These are phyloP conservation scores for Tricholoma sp. DNA, from an alignment of 768 basidiomycete species.

Conservation along the genomic window DNA sequence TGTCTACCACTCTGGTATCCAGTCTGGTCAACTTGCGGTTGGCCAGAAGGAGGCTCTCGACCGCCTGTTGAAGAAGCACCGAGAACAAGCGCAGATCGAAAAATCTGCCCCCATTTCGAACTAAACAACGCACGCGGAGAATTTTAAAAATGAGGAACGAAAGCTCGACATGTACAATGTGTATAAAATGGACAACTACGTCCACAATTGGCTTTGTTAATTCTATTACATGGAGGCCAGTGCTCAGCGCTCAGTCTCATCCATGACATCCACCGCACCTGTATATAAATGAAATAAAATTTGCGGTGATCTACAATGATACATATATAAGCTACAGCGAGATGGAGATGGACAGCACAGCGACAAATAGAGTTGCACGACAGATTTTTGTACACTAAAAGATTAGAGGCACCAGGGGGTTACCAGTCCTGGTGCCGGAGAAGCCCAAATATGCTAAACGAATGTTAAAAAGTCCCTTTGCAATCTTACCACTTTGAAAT, in stretches of 20 bases:
- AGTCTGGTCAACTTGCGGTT: slow-evolving; percentile 85
- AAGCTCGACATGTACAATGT: not conserved
- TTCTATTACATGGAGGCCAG: too few relatives aligned
- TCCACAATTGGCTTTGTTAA: not conserved
- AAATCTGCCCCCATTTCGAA: slow-evolving; percentile 1
- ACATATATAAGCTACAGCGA: not conserved
- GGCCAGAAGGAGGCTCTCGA: slow-evolving; percentile 94
- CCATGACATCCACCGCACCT: too few relatives aligned
- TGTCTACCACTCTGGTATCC: slow-evolving; percentile 92
- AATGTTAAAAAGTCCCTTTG: not conserved
- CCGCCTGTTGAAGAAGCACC: slow-evolving; percentile 77
- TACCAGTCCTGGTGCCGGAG: not conserved
- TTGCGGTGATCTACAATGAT: not conserved
- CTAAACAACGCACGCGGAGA: not conserved
- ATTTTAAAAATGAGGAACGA: not conserved
- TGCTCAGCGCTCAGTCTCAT: too few relatives aligned
- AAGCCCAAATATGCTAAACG: not conserved
- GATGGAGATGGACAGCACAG: not conserved
- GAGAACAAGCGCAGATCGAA: slow-evolving; percentile 19
- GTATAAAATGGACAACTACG: not conserved
- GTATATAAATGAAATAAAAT: not conserved
- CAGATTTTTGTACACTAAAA: not conserved
- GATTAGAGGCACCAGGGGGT: not conserved
- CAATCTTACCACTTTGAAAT: not conserved
- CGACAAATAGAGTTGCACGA: not conserved